Percentiles rank a stretch among this genome's conserved stretches.
These are phyloP conservation scores for Royoungia palumana DNA, from an alignment of 768 basidiomycete species.

Conservation along the genomic window DNA sequence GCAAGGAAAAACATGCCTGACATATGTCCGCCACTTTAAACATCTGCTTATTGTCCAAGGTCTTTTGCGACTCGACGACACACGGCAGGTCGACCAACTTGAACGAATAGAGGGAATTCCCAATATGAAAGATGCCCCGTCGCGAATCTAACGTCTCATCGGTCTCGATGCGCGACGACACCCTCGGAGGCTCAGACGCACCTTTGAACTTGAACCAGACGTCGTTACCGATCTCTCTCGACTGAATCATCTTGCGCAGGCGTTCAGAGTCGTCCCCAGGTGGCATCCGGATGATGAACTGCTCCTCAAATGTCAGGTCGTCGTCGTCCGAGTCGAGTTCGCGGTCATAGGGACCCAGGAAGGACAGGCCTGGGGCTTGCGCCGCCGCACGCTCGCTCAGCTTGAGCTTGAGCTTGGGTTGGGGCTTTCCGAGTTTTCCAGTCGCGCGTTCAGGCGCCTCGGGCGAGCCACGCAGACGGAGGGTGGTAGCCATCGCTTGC, in stretches of 20 bases:
- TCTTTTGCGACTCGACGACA: slow-evolving; percentile 93
- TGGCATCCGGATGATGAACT: slow-evolving; percentile 89
- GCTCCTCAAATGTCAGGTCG: slow-evolving; percentile 93
- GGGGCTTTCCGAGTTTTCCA: slow-evolving; percentile 42
- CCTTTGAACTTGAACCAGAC: slow-evolving; percentile 99
- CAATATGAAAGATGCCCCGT: slow-evolving; percentile 85
- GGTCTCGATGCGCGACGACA: slow-evolving; percentile 4
- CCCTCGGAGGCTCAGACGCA: slow-evolving; percentile 25
- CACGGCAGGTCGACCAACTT: slow-evolving; percentile 96
- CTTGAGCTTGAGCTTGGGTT: slow-evolving; percentile 86
- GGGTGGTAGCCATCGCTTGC: slow-evolving; percentile 34
- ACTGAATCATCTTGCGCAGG: slow-evolving; percentile 75
- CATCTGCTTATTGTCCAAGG: slow-evolving; percentile 93
- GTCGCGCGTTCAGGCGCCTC: slow-evolving; percentile 48
- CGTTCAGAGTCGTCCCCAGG: slow-evolving; percentile 78
- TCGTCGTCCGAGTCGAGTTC: slow-evolving; percentile 96
- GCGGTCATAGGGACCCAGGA: slow-evolving; percentile 87
- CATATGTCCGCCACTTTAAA: slow-evolving; percentile 99
- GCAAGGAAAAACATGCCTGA: slow-evolving; percentile 54
- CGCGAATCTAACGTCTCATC: slow-evolving; percentile 66
- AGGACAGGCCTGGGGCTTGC: slow-evolving; percentile 82
- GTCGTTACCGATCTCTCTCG: slow-evolving; percentile 76
- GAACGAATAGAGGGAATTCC: slow-evolving; percentile 74
- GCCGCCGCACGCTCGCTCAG: slow-evolving; percentile 79
- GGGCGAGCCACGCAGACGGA: slow-evolving; percentile 29